A percentile compares a stretch with the other conserved stretches of the same genome.
Conservation (phyloP, 176 grass and related monocot species). For the Eremochloa ophiuroides region DNA sequence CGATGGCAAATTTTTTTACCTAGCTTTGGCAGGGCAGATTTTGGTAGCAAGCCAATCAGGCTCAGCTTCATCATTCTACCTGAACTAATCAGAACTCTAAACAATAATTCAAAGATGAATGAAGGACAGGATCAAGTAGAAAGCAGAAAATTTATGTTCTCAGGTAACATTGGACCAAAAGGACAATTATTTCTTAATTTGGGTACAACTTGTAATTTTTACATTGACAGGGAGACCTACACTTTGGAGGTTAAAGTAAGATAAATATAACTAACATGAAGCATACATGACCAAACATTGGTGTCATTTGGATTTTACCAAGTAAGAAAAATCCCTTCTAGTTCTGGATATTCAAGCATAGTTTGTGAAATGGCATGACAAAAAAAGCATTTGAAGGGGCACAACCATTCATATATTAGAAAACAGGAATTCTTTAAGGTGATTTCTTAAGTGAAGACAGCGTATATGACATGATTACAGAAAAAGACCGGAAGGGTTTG, state of each 20-base stretch:
- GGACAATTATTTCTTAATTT: neutral
- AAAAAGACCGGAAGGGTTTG: neutral
- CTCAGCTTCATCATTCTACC: neutral
- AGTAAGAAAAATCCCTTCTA: neutral
- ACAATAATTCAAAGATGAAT: neutral
- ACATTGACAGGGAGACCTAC: neutral
- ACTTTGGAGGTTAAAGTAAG: neutral
- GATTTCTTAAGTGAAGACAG: neutral
- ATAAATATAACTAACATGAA: neutral
- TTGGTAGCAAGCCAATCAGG: too few relatives aligned
- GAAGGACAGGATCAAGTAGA: neutral
- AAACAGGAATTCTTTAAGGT: neutral
- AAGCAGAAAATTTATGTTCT: neutral
- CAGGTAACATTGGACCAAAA: neutral
- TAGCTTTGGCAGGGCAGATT: too few relatives aligned
- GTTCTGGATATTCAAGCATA: neutral
- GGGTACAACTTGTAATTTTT: neutral
- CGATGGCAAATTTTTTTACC: too few relatives aligned
- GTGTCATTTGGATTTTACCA: neutral
- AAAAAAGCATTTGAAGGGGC: neutral
- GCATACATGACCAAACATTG: neutral
- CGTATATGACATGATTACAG: neutral
- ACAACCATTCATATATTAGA: neutral
- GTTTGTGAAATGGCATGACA: neutral
- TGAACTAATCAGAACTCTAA: neutral